Evolutionary conservation across 176 grass and related monocot genomes (phyloP), one percentile per base, ranked within the genome.

Genomic region (Musa itinerans): DNA sequence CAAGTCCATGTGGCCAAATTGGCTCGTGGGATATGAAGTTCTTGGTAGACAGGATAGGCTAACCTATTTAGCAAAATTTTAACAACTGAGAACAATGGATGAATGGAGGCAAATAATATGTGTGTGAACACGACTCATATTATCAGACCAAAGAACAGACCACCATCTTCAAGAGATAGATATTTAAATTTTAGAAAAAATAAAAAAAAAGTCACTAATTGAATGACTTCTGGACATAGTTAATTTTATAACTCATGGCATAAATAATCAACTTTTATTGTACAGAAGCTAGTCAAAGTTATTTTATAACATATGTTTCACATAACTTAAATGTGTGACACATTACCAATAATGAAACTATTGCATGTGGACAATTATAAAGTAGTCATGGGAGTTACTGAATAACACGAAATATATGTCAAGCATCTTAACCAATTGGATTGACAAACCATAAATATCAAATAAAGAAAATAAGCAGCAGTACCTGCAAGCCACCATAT

Each of bases 401-500:
- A 69, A 50, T 69, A 69, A 69, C 50, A 43, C 11, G 43, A 69
- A 69, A 20, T 22, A 77, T 11, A 11, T 63, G 58, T 2, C 24
- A 51, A 57, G 16, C 49, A 69, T 69, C 67, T 50, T 0, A 17
- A 43, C 9, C 29, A 54, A 54, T 21, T 58, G 65, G 2, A 66
- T 84, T 10, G 53, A 54, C 26, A 22, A 21, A 51, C 67, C 15
- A 50, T n/a, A 50, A 19, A 3, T 62, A 62, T 62, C 8, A 27
- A 54, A 1, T 24, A 74, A 54, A 34, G 13, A 24, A 72, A 26
- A 14, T 17, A 50, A 20, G 21, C 68, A 17, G 62, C 11, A 68
- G 0, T 83, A 93, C 95, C 84, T 80, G 84, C 68, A 99, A 54
- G 9, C 90, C 95, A 22, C 88, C 95, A 12, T 72, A 70, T 58